These are phyloP conservation scores for Phlebiopsis gigantea DNA, from an alignment of 768 basidiomycete species.

Conservation along the genomic window DNA sequence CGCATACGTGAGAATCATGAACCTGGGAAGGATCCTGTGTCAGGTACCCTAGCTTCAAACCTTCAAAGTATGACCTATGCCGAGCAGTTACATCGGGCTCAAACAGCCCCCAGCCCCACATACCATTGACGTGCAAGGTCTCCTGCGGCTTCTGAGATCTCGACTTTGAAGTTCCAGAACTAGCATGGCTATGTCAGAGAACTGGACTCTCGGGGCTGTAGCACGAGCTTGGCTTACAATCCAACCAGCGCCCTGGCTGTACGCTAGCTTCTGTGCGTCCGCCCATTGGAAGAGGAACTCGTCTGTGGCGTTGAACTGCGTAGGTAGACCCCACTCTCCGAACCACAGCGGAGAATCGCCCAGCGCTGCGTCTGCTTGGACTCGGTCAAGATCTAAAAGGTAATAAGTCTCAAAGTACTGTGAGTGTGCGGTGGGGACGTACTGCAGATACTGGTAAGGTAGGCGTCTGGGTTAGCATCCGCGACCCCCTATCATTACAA, in stretches of 20 bases:
- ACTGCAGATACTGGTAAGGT: slow-evolving; percentile 70
- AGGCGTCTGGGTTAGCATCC: slow-evolving; percentile 55
- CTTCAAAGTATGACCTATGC: slow-evolving; percentile 69
- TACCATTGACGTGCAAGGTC: slow-evolving; percentile 61
- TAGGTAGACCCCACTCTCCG: slow-evolving; percentile 59
- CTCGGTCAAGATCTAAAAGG: slow-evolving; percentile 50
- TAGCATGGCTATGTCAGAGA: slow-evolving; percentile 13
- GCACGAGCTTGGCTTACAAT: slow-evolving; percentile 40
- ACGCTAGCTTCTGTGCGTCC: slow-evolving; percentile 68
- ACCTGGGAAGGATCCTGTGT: slow-evolving; percentile 55
- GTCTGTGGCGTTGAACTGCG: slow-evolving; percentile 58
- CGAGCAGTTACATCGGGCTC: not conserved
- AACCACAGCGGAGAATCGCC: slow-evolving; percentile 48
- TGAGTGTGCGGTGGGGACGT: slow-evolving; percentile 18
- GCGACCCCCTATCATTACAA: slow-evolving; percentile 54
- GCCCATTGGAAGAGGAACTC: slow-evolving; percentile 64
- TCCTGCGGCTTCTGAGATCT: slow-evolving; percentile 46
- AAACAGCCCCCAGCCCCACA: slow-evolving; percentile 12
- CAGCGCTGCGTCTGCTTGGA: slow-evolving; percentile 40
- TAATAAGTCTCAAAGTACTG: not conserved
- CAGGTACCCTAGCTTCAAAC: slow-evolving; percentile 50
- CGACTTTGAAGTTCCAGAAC: slow-evolving; percentile 77
- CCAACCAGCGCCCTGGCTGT: slow-evolving; percentile 59
- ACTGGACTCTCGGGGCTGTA: not conserved
- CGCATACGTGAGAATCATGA: slow-evolving; percentile 61